A percentile compares a stretch with the other conserved stretches of the same genome.
Evolutionary conservation across 208 protist genomes (phyloP).

Genomic region (Trypanosomatidae sp.): DNA sequence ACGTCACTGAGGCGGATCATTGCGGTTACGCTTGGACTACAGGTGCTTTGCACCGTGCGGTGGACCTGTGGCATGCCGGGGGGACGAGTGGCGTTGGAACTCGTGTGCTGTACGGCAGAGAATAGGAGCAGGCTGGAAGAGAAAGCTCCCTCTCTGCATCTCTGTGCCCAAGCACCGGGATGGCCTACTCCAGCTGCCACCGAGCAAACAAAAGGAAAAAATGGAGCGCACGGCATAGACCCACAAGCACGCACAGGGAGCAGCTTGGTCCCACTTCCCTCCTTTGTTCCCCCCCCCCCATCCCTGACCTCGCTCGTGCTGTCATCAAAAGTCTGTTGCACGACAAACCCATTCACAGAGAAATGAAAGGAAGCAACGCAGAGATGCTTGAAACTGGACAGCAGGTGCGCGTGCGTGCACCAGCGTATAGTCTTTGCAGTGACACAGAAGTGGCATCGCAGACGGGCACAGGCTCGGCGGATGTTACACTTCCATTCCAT

Average conservation of each 20-base stretch:
- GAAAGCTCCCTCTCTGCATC: not conserved
- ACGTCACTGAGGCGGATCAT: not conserved
- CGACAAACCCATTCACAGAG: too few species aligned
- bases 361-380: not conserved
- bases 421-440: not conserved
- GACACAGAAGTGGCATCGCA: not conserved
- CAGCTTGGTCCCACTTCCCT: not conserved
- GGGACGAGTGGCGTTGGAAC: not conserved
- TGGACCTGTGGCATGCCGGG: not conserved
- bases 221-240: not conserved
- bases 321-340: not conserved
- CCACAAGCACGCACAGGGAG: not conserved
- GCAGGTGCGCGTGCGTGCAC: not conserved
- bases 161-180: not conserved
- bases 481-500: not conserved
- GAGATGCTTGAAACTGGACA: not conserved
- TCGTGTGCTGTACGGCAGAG: not conserved
- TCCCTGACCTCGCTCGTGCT: not conserved
- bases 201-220: too few species aligned
- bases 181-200: not conserved
- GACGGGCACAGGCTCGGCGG: not conserved
- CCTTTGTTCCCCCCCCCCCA: not conserved
- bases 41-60: not conserved
- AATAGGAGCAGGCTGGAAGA: not conserved
- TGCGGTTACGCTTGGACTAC: not conserved